Conservation (phyloP, 1,284 basidiomycete genomes). For the Ceratobasidium sp. region DNA sequence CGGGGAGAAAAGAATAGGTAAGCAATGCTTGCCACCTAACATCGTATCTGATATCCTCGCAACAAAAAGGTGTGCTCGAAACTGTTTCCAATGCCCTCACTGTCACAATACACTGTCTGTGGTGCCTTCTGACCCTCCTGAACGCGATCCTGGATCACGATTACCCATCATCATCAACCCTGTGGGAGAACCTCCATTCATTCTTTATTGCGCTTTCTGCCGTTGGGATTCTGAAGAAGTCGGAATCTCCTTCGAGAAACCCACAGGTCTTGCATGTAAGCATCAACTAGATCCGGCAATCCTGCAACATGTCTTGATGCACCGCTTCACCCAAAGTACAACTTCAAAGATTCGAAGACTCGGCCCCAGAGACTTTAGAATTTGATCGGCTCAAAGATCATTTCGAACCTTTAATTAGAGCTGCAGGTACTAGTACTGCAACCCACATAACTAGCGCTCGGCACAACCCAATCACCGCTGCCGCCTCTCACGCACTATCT, state of each 20-base stretch:
- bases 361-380: conserved; percentile 84
- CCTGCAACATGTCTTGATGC: conserved; percentile 29
- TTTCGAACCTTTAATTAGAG: conserved; percentile 80
- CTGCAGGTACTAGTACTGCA: conserved; percentile 57
- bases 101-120: conserved; percentile 90
- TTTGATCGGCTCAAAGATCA: conserved; percentile 94
- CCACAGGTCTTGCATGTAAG: conserved; percentile 90
- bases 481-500: conserved; percentile 82
- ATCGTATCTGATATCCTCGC: not conserved
- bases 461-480: conserved; percentile 82
- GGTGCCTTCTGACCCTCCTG: conserved; percentile 85
- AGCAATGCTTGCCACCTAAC: conserved; percentile 40
- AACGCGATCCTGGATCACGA: conserved; percentile 62
- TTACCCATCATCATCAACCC: conserved; percentile 62
- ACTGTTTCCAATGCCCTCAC: conserved; percentile 95
- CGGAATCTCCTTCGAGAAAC: conserved; percentile 94
- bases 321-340: conserved; percentile 67
- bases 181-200: conserved; percentile 86
- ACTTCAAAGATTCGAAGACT: conserved; percentile 86
- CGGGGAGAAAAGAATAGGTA: conserved; percentile 94
- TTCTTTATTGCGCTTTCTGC: conserved; percentile 91
- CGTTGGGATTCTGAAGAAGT: conserved; percentile 94
- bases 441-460: conserved; percentile 66
- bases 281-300: conserved; percentile 21
- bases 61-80: conserved; percentile 88